Evolutionary conservation across 768 basidiomycete species (phyloP).

Genomic region (Tylopilus sp.): DNA sequence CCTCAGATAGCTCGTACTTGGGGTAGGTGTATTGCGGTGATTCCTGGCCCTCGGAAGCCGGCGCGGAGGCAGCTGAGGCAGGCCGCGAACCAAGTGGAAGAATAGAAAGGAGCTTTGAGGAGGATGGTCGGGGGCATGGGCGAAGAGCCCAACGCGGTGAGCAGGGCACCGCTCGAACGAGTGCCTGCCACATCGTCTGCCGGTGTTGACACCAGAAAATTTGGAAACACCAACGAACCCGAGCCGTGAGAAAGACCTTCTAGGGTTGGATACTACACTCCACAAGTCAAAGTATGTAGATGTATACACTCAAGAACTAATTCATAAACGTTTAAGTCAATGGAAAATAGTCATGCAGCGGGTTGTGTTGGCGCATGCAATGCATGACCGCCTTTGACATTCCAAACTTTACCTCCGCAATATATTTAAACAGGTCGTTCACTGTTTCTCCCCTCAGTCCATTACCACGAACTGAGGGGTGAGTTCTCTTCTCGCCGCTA

Average conservation of each 20-base stretch:
- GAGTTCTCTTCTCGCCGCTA: too few relatives aligned
- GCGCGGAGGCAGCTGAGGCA: constrained; percentile 43
- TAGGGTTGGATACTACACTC: too few relatives aligned
- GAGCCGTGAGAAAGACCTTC: neutral
- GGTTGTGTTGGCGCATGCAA: too few relatives aligned
- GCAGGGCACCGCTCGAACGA: constrained; percentile 22
- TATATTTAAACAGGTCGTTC: too few relatives aligned
- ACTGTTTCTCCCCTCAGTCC: too few relatives aligned
- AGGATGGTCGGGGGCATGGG: constrained; percentile 10
- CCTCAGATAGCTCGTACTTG: constrained; percentile 51
- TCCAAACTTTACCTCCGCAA: too few relatives aligned
- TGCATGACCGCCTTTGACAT: too few relatives aligned
- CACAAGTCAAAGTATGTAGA: too few relatives aligned
- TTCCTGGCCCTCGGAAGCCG: neutral
- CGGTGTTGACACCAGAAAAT: neutral
- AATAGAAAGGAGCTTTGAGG: neutral
- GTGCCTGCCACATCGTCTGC: constrained; percentile 24
- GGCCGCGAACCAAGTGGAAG: constrained; percentile 28
- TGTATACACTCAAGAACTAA: too few relatives aligned
- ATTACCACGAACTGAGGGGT: too few relatives aligned
- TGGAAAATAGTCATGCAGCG: too few relatives aligned
- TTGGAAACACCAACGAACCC: neutral
- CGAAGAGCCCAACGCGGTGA: constrained; percentile 27
- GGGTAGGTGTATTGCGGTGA: constrained; percentile 27
- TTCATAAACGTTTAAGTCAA: too few relatives aligned